Percentiles rank a stretch among this genome's conserved stretches.
phyloP scores from a whole-genome alignment of 345 rosid genomes.

The Ailanthus altissimus region DNA sequence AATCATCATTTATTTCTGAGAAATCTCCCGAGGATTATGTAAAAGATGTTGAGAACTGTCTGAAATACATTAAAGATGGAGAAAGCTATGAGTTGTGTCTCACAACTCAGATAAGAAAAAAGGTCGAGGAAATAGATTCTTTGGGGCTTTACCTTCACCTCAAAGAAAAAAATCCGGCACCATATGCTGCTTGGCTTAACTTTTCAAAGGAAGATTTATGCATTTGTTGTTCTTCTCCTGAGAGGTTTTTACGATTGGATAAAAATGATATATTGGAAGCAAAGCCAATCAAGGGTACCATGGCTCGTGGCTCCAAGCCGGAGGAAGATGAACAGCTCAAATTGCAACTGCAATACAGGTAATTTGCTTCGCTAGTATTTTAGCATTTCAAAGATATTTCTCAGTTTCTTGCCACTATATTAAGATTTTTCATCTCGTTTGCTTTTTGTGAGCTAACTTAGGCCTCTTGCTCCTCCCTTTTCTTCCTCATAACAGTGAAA shows the following conservation, averaged over 20 bases:
- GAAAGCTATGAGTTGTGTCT: constrained; percentile 98
- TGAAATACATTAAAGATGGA: constrained; percentile 81
- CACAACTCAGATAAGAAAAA: constrained; percentile 70
- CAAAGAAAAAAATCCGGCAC: constrained; percentile 87
- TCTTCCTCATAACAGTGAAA: constrained; percentile 58
- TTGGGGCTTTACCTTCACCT: constrained; percentile 80
- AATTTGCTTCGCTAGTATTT: constrained; percentile 18
- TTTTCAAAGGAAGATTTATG: constrained; percentile 66
- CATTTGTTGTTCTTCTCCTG: constrained; percentile 92
- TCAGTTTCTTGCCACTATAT: neutral
- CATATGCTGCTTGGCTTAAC: constrained; percentile 92
- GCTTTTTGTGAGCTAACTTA: neutral
- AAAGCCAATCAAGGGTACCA: constrained; percentile 91
- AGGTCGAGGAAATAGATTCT: constrained; percentile 54
- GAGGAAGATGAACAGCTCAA: constrained; percentile 76
- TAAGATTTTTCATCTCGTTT: neutral
- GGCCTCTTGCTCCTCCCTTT: neutral
- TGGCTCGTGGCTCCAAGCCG: constrained; percentile 72
- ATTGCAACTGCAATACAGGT: constrained; percentile 73
- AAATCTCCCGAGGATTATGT: constrained; percentile 69
- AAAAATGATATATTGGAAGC: constrained; percentile 73
- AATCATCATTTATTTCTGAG: constrained; percentile 56
- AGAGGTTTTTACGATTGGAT: constrained; percentile 80
- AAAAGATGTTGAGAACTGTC: constrained; percentile 65
- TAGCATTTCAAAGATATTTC: neutral